Base-by-base conservation (phyloP, 768 basidiomycete species). In the Vishniacozyma victoriae region DNA sequence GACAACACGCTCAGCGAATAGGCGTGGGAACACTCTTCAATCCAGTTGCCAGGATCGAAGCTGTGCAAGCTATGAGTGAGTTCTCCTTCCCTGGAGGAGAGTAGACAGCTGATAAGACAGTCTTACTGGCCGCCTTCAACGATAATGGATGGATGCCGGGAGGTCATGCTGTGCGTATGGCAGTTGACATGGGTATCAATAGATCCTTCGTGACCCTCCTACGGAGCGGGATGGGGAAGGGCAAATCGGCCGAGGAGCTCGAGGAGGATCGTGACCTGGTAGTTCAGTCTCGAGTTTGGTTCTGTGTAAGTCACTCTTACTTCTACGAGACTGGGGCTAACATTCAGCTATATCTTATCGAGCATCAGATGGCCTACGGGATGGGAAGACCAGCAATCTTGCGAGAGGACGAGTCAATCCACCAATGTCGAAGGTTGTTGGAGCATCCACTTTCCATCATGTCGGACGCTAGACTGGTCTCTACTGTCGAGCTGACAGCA, bases 91-190 rank as follows among this genome's bases (percentile, higher is more conserved):
- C 7, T n/a, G 19, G 20, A 27, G 14, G 3, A 25, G 16, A 44
- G 11, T 36, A 9, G 29, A 33, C n/a, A 9, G n/a, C 46, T 25
- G 14, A 49, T 27, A 18, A 36, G 47, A 39, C 18, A 91, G 87
- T 92, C 49, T 77, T 95, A 42, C 82, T 93, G 16, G 86, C 91
- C 27, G 89, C 90, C 4, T 96, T 89, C 85, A 90, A 87, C 15
- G 88, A 92, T 58, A 88, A 88, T 60, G 88, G 88, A n/a, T 92
- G 90, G 90, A 71, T 95, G 27, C 89, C 85, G 57, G 87, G 88
- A 9, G 90, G 87, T 9, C 92, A 95, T 73, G 92, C 92, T n/a
- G 89, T 95, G 7, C 80, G 91, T 42, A 91, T 96, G 87, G 91
- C 88, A 33, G 82, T 95, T 78, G 92, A 96, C 66, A 76, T 92